phyloP scores from a whole-genome alignment of 2,329 filamentous ascomycete species.

The Colletotrichum theobromicola region DNA sequence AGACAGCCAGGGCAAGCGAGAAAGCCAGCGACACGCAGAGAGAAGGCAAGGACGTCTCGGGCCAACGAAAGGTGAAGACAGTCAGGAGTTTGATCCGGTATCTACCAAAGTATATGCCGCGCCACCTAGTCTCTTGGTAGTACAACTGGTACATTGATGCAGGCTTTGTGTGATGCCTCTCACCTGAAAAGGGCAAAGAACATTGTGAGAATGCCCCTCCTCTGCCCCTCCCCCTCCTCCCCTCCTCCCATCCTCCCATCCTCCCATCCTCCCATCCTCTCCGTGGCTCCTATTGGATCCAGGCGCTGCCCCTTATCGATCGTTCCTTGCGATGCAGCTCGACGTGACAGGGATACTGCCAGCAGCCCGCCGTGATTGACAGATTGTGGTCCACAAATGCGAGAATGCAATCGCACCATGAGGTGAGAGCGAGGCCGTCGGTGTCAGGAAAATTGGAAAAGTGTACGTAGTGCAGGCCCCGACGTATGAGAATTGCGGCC shows the following conservation, averaged over 20 bases:
- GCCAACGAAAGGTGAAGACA: not conserved
- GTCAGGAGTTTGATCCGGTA: not conserved
- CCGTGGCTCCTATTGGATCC: not conserved
- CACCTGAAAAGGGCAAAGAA: not conserved
- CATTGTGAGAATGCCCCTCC: not conserved
- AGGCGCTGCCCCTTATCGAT: not conserved
- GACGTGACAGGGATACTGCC: not conserved
- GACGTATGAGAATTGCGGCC: not conserved
- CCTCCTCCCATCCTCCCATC: not conserved
- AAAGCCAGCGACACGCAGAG: not conserved
- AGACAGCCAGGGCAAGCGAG: not conserved
- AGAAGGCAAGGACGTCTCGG: not conserved
- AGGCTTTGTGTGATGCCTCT: not conserved
- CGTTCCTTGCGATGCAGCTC: not conserved
- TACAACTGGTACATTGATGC: not conserved
- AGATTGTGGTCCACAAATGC: conserved; percentile 3
- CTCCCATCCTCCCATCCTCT: not conserved
- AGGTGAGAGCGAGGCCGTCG: not conserved
- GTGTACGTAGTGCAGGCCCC: not conserved
- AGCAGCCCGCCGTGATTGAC: not conserved
- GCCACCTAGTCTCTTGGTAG: not conserved
- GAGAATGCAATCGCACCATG: conserved; percentile 9
- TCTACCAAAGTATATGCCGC: not conserved
- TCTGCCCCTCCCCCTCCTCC: not conserved
- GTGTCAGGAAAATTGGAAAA: not conserved